Percentiles rank a stretch among this genome's conserved stretches.
phyloP scores from a whole-genome alignment of 176 grass and related monocot species.

The Hsuehochloa calcarea region DNA sequence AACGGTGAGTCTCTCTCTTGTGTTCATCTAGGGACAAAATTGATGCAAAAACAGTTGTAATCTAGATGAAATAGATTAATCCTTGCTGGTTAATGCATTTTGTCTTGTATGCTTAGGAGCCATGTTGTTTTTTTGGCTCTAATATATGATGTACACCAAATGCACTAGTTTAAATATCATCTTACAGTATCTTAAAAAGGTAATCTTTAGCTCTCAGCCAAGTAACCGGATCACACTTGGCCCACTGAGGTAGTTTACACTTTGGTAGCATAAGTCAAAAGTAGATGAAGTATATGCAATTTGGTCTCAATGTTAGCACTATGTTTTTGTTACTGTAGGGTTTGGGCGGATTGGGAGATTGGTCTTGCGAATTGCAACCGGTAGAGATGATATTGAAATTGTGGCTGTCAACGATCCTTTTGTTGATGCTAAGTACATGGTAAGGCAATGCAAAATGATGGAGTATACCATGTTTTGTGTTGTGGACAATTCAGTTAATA shows the following conservation, averaged over 20 bases:
- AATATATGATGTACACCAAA: not conserved
- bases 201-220: not conserved
- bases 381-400: conserved; percentile 95
- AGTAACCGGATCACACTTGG: not conserved
- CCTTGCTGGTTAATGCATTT: not conserved
- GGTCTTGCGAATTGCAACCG: conserved; percentile 81
- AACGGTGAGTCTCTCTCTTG: conserved; percentile 61
- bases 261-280: not conserved
- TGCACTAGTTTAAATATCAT: not conserved
- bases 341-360: conserved; percentile 96
- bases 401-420: conserved; percentile 99
- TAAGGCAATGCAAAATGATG: conserved; percentile 33
- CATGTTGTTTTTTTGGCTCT: not conserved
- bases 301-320: not conserved
- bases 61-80: not conserved
- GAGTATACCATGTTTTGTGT: not conserved
- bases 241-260: not conserved
- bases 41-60: not conserved
- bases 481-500: not conserved
- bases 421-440: conserved; percentile 97
- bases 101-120: not conserved
- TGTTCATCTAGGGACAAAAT: not conserved
- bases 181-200: not conserved
- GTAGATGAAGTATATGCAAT: not conserved
- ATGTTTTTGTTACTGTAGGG: conserved; percentile 48